phyloP scores from a whole-genome alignment of 345 rosid species.

The Zanthoxylum bungeanum region DNA sequence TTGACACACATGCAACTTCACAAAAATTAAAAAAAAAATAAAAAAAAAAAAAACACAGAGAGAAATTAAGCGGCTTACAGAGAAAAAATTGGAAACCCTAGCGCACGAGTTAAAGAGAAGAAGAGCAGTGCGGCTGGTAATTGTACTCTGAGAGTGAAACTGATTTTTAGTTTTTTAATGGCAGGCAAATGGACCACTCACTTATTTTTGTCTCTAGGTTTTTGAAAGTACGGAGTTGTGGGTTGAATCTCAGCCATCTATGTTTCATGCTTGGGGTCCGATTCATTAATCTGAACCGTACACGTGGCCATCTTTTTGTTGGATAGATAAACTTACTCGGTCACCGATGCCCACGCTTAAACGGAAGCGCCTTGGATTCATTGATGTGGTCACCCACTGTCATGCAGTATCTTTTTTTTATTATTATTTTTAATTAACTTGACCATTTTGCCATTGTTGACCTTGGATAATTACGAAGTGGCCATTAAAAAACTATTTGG shows the following conservation, averaged over 20 bases:
- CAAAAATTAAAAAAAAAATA: too few relatives aligned
- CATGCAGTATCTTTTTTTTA: too few relatives aligned
- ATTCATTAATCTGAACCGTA: not conserved
- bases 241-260: not conserved
- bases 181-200: not conserved
- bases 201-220: not conserved
- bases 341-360: constrained; percentile 13
- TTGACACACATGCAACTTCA: not conserved
- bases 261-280: not conserved
- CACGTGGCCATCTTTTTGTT: not conserved
- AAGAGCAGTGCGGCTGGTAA: not conserved
- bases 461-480: not conserved
- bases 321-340: not conserved
- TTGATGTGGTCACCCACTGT: not conserved
- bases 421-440: not conserved
- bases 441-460: not conserved
- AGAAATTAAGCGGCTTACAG: not conserved
- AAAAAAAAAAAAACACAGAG: too few relatives aligned
- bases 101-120: too few relatives aligned
- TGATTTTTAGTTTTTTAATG: not conserved
- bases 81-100: not conserved
- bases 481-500: too few relatives aligned
- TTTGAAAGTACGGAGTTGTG: not conserved
- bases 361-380: not conserved
- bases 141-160: not conserved